phyloP scores from a whole-genome alignment of 2,329 filamentous ascomycete species.

The Hirsutella thompsonii region DNA sequence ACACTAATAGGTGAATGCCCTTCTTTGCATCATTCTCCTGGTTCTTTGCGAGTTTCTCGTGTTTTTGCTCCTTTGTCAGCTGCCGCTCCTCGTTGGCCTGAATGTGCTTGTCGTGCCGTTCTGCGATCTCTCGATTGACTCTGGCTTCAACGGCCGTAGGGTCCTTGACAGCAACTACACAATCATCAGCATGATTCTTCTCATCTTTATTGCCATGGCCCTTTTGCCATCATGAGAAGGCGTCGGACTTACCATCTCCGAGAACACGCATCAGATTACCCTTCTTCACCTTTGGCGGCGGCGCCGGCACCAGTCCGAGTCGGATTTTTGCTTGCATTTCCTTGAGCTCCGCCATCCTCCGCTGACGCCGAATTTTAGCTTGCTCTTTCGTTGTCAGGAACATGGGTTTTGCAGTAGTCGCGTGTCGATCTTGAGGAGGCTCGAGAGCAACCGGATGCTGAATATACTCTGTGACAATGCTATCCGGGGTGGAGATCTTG shows the following conservation, averaged over 20 bases:
- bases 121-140: slow-evolving; percentile 85
- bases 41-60: slow-evolving; percentile 70
- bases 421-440: slow-evolving; percentile 78
- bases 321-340: slow-evolving; percentile 95
- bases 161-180: slow-evolving; percentile 62
- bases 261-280: slow-evolving; percentile 95
- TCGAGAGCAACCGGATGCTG: slow-evolving; percentile 88
- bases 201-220: not conserved
- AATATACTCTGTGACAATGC: slow-evolving; percentile 79
- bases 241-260: slow-evolving; percentile 47
- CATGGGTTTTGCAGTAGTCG: slow-evolving; percentile 74
- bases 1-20: slow-evolving; percentile 76
- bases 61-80: slow-evolving; percentile 74
- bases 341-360: slow-evolving; percentile 84
- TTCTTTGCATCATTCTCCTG: slow-evolving; percentile 81
- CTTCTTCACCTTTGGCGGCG: slow-evolving; percentile 92
- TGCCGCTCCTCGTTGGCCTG: slow-evolving; percentile 72
- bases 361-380: slow-evolving; percentile 78
- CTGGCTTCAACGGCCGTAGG: slow-evolving; percentile 92
- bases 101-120: slow-evolving; percentile 69
- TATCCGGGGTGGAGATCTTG: slow-evolving; percentile 67
- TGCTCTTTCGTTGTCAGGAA: slow-evolving; percentile 85
- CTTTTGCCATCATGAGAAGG: slow-evolving; percentile 15
- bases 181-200: not conserved
- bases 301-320: slow-evolving; percentile 76